Evolutionary conservation across 2,329 filamentous ascomycete species (phyloP).

Genomic region (Ophiostoma australiae): DNA sequence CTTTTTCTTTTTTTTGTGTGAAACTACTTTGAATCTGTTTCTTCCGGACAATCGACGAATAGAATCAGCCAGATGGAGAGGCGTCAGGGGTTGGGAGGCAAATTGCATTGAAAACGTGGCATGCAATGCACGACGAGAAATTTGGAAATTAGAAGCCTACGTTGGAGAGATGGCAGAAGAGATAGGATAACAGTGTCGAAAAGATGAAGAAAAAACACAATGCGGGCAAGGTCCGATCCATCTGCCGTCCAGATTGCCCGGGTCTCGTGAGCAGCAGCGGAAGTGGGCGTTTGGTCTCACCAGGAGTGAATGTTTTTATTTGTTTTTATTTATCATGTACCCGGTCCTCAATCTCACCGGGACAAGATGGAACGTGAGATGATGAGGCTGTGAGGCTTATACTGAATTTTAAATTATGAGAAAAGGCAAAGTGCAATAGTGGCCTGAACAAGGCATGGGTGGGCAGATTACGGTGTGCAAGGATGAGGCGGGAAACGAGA

Average conservation of each 20-base stretch:
- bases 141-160: not conserved
- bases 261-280: not conserved
- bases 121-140: not conserved
- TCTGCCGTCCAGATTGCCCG: not conserved
- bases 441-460: not conserved
- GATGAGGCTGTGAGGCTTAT: conserved; percentile 3
- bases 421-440: not conserved
- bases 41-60: not conserved
- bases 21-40: too few relatives aligned
- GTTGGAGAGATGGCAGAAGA: too few relatives aligned
- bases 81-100: conserved; percentile 3
- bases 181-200: not conserved
- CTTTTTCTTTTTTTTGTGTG: not conserved
- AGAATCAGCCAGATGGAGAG: not conserved
- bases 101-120: conserved; percentile 8
- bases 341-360: not conserved
- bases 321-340: not conserved
- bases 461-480: not conserved
- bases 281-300: not conserved
- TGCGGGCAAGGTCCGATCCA: not conserved
- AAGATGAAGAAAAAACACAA: not conserved
- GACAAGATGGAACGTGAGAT: not conserved
- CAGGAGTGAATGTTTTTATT: too few relatives aligned
- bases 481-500: not conserved
- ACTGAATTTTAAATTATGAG: not conserved